Evolutionary conservation across 1,284 basidiomycete species (phyloP).

Genomic region (Tausonia pullulans): DNA sequence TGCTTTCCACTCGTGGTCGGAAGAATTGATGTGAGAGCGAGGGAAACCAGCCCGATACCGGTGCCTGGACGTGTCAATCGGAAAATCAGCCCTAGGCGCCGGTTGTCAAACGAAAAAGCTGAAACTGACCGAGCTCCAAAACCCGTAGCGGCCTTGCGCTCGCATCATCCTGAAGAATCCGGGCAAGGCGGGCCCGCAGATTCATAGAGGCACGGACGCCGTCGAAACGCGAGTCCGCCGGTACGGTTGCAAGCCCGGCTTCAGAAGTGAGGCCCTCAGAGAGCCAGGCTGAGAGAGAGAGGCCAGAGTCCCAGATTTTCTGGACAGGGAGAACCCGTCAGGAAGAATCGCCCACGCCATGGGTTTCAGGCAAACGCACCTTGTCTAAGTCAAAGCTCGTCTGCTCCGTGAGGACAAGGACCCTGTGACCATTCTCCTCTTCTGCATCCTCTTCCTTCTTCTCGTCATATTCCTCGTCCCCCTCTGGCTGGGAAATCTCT

Average conservation of each 20-base stretch:
- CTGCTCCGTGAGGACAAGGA: conserved; percentile 2
- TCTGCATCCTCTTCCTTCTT: not conserved
- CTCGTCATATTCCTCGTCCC: too few relatives aligned
- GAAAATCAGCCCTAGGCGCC: not conserved
- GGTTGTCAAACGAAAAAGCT: not conserved
- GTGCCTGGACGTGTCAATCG: conserved; percentile 1
- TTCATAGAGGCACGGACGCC: too few relatives aligned
- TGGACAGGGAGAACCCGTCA: not conserved
- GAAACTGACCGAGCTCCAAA: conserved; percentile 9
- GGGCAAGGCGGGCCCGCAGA: too few relatives aligned
- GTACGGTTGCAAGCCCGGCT: not conserved
- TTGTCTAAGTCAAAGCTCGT: conserved; percentile 14
- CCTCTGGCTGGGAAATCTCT: too few relatives aligned
- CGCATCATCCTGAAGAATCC: too few relatives aligned
- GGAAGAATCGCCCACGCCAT: not conserved
- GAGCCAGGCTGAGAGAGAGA: conserved; percentile 1
- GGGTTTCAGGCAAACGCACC: not conserved
- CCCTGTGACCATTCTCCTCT: not conserved
- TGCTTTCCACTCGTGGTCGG: not conserved
- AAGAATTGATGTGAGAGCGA: conserved; percentile 1
- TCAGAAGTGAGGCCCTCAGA: not conserved
- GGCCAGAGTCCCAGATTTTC: conserved; percentile 16
- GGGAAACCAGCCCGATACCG: conserved; percentile 7
- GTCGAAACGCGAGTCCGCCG: too few relatives aligned
- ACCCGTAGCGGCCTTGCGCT: conserved; percentile 1